Base-by-base conservation (phyloP, 208 protist genomes). In the Phytomonas sp. region DNA sequence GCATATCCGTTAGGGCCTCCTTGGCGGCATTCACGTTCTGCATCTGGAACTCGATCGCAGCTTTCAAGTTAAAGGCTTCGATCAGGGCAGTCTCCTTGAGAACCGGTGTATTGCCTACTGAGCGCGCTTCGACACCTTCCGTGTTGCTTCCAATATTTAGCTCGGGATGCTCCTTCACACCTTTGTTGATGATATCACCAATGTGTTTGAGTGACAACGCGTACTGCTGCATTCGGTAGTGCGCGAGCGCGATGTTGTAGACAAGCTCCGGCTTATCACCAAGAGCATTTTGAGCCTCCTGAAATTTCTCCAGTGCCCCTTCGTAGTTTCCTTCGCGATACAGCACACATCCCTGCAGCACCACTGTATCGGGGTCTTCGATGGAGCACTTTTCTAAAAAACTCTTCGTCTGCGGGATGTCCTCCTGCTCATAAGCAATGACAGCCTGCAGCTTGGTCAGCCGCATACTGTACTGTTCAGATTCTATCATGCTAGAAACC, bases 11-110 rank as follows among this genome's bases (percentile, higher is more conserved):
- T 26, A 98, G 87, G 9, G 95, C 96, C 78, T 98, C 97, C 77
- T 94, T 97, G n/a, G 96, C 95, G 4, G 83, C 89, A 1, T 72
- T 68, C 62, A 73, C 62, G 56, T 98, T 98, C 74, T 97, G 96
- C 84, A 97, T 89, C 70, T 88, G 80, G 68, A 97, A 98, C 76
- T 98, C 94, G 78, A 98, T 98, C n/a, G 97, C 96, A 0, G 92
- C 95, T 82, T 99, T 99, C 17, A 99, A 82, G 76, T 99, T 99
- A 78, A 99, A 98, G 0, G 97, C 96, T 77, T 99, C 97, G 37
- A 99, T 91, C 0, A 99, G 85, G 0, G 96, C 96, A 0, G 96
- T 98, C 65, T 99, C 95, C 78, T 97, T 92, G 37, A 98, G 83
- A n/a, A 94, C 71, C 64, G 92, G 85, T 4, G 93, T 97, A 83